Base-by-base conservation (phyloP, 352 stramenopile species). In the Phytophthora litchii region DNA sequence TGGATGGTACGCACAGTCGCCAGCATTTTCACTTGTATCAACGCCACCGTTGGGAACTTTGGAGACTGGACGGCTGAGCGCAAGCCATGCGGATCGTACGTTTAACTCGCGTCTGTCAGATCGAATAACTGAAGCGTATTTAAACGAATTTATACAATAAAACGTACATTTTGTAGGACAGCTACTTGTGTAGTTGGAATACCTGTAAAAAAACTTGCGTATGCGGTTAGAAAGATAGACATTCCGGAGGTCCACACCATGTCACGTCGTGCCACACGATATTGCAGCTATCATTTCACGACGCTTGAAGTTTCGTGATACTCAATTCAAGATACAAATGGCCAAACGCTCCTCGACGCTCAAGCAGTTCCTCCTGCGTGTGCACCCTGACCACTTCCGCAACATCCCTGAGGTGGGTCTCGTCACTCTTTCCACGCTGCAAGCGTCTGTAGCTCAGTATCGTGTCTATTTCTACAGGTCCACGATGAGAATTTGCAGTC, bases 311-410 rank as follows among this genome's bases (percentile, higher is more conserved):
- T 60, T 67, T 17, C 11, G 43, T 0, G 3, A 62, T 67, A 67
- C 59, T 67, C 43, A 57, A 23, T 29, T 3, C 43, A 51, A 67
- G 51, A 51, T 10, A 47, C 38, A 27, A 27, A 78, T 78, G 61
- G 69, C 61, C 31, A 78, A 75, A 52, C 68, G 74, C 40, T 89
- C 80, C 16, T 64, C 56, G 42, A 77, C 72, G 44, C 72, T 88
- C 56, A 88, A 88, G 66, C 77, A 89, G 72, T 89, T 88, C 68
- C 58, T 89, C 35, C 76, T 89, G 55, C 80, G 80, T 25, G 77
- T 89, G 37, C 80, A 89, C 47, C 80, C 80, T 2, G 80, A 89
- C 61, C 80, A 82, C 66, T 89, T 87, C 72, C 80, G 51, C 54
- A 70, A 64, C n/a, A 54, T 79, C 32, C 78, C 78, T 1, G 58